These are phyloP conservation scores for Botrytis galanthina DNA, from an alignment of 2,329 filamentous ascomycete genomes.

Conservation along the genomic window DNA sequence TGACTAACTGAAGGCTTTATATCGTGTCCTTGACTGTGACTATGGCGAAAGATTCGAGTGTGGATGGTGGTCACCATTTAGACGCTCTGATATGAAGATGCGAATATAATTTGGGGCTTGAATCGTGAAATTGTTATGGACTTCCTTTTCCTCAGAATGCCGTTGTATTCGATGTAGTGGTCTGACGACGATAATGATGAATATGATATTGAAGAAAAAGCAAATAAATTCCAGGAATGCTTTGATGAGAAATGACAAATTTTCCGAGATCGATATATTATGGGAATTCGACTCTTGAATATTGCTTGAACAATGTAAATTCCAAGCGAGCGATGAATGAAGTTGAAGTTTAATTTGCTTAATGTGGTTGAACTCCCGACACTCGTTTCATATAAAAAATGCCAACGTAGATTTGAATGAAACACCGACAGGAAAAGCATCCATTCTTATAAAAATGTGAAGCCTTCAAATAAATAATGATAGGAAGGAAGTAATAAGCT, in stretches of 20 bases:
- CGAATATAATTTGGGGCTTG: background rate
- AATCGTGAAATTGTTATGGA: background rate
- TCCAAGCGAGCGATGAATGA: background rate
- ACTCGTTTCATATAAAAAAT: slow-evolving; percentile 3
- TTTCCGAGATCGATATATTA: background rate
- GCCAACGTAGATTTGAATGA: background rate
- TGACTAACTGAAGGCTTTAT: background rate
- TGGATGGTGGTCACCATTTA: slow-evolving; percentile 16
- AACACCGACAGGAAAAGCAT: slow-evolving; percentile 3
- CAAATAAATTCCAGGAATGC: background rate
- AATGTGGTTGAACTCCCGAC: background rate
- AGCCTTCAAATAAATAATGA: background rate
- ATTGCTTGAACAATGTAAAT: background rate
- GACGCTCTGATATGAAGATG: background rate
- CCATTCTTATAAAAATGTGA: slow-evolving; percentile 16
- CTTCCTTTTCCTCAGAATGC: background rate
- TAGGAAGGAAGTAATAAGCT: background rate
- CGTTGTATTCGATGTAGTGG: background rate
- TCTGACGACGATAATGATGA: background rate
- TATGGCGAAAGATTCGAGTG: slow-evolving; percentile 12
- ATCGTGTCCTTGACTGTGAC: slow-evolving; percentile 8
- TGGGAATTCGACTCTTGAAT: background rate
- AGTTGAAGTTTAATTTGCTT: slow-evolving; percentile 1
- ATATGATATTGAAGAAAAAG: background rate
- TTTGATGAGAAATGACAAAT: background rate